phyloP scores from a whole-genome alignment of 176 grass and related monocot genomes.

The Phragmites australis region DNA sequence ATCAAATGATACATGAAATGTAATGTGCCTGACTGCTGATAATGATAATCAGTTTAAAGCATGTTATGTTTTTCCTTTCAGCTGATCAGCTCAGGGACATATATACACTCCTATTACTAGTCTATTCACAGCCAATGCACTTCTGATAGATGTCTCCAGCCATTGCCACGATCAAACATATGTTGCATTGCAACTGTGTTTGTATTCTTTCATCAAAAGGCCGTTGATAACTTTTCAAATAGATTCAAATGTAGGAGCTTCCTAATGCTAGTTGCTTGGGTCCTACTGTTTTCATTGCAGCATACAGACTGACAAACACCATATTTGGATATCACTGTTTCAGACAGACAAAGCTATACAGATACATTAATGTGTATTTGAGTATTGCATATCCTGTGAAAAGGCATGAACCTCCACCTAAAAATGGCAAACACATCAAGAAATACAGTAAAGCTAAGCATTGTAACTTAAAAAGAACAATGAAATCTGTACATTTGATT shows the following conservation, averaged over 20 bases:
- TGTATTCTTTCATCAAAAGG: not conserved
- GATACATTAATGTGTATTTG: not conserved
- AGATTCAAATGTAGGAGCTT: conserved; percentile 10
- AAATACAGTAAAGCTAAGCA: not conserved
- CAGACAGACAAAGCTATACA: not conserved
- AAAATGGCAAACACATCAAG: not conserved
- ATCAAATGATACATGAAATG: not conserved
- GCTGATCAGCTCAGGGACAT: conserved; percentile 13
- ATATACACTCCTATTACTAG: conserved; percentile 21
- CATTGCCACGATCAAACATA: not conserved
- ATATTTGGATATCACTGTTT: not conserved
- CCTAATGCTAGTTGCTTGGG: not conserved
- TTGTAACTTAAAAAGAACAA: not conserved
- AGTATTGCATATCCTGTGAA: conserved; percentile 8
- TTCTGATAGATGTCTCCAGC: not conserved
- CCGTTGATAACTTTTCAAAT: not conserved
- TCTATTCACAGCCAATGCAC: not conserved
- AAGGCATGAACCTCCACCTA: not conserved
- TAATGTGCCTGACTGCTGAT: not conserved
- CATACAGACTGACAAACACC: not conserved
- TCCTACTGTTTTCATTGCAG: conserved; percentile 15
- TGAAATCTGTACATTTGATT: not conserved
- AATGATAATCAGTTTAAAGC: conserved; percentile 5
- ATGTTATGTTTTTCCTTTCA: not conserved
- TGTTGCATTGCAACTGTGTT: not conserved